Evolutionary conservation across 257 asterid genomes (phyloP).

Genomic region (Dorcoceras hygrometricum): DNA sequence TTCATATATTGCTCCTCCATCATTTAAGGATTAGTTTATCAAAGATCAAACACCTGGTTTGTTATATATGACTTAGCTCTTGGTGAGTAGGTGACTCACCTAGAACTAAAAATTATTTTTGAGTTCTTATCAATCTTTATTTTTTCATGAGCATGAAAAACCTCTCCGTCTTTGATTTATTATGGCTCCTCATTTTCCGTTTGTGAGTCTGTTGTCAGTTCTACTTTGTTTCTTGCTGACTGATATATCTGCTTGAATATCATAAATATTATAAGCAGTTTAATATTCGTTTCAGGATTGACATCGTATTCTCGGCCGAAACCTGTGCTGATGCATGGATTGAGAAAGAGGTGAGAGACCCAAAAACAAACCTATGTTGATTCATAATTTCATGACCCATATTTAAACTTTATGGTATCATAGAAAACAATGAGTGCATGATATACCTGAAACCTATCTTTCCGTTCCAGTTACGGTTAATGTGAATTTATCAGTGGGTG

Average conservation of each 20-base stretch:
- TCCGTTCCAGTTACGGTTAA: not conserved
- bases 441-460: not conserved
- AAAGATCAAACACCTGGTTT: not conserved
- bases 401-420: conserved; percentile 9
- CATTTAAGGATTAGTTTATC: not conserved
- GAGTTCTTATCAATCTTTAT: not conserved
- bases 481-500: conserved; percentile 2
- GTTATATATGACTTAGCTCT: not conserved
- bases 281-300: conserved; percentile 58
- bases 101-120: not conserved
- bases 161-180: conserved; percentile 10
- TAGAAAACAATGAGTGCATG: conserved; percentile 15
- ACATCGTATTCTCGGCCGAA: conserved; percentile 71
- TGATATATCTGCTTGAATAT: conserved; percentile 14
- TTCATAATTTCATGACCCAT: conserved; percentile 5
- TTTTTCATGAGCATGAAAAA: conserved; percentile 11
- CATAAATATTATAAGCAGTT: conserved; percentile 19
- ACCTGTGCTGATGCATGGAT: conserved; percentile 98
- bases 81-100: conserved; percentile 15
- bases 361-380: not conserved
- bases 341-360: conserved; percentile 83
- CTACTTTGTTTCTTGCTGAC: conserved; percentile 17
- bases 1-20: not conserved
- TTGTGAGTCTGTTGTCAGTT: conserved; percentile 14
- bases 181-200: not conserved